phyloP scores from a whole-genome alignment of 139 green algal genomes.

The Ettlia oleoabundans region DNA sequence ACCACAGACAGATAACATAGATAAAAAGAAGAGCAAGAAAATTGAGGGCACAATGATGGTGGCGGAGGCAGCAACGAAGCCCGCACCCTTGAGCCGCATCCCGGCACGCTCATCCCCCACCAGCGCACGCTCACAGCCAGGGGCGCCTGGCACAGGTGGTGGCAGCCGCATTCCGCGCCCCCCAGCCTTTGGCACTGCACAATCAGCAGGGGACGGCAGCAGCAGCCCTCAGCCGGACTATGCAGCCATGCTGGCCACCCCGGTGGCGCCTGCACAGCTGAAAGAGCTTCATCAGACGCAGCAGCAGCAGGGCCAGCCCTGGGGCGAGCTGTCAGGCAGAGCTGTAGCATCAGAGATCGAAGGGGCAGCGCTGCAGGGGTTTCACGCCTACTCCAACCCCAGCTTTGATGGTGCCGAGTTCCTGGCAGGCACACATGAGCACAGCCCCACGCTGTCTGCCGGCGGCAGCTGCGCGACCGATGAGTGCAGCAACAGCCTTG shows the following conservation, averaged over 20 bases:
- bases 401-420: slow-evolving; percentile 26
- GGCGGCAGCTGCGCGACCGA: too few species aligned
- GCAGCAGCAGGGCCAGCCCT: background rate
- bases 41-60: slow-evolving; percentile 18
- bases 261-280: background rate
- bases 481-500: background rate
- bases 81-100: slow-evolving; percentile 16
- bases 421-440: background rate
- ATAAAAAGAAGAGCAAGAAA: slow-evolving; percentile 26
- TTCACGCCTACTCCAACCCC: slow-evolving; percentile 33
- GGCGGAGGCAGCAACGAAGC: background rate
- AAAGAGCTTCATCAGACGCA: background rate
- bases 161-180: slow-evolving; percentile 13
- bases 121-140: background rate
- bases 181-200: too few species aligned
- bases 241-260: slow-evolving; percentile 20
- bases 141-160: background rate
- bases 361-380: background rate
- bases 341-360: too few species aligned
- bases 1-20: too few species aligned
- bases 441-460: background rate
- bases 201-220: background rate
- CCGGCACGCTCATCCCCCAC: background rate
- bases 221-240: slow-evolving; percentile 14
- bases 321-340: background rate